Percentiles rank a stretch among this genome's conserved stretches.
phyloP scores from a whole-genome alignment of 2,329 filamentous ascomycete genomes.

The Talaromyces sp. region DNA sequence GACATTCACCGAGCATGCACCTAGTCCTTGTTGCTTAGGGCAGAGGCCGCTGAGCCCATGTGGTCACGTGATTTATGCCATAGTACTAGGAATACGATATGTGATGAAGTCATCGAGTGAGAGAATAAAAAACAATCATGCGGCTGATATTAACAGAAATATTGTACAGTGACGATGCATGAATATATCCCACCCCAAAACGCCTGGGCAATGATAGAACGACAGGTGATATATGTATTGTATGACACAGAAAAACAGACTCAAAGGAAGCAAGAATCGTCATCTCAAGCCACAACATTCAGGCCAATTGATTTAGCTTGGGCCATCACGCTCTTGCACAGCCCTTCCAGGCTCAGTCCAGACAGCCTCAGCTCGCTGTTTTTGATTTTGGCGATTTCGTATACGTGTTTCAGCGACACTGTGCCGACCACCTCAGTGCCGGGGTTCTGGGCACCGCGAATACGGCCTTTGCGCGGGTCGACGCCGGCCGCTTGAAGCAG shows the following conservation, averaged over 20 bases:
- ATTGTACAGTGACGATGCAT: neutral
- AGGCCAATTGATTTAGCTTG: conserved; percentile 74
- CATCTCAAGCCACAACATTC: conserved; percentile 57
- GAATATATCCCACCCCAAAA: neutral
- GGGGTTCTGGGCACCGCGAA: conserved; percentile 68
- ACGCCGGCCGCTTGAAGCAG: conserved; percentile 79
- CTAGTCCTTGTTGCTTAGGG: neutral
- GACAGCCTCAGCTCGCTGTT: conserved; percentile 69
- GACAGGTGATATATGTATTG: neutral
- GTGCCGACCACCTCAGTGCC: conserved; percentile 75
- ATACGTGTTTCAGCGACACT: conserved; percentile 90
- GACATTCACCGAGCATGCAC: no score
- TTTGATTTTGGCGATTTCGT: conserved; percentile 98
- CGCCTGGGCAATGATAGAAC: conserved; percentile 8
- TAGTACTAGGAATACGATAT: neutral
- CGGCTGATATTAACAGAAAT: neutral
- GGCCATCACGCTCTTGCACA: conserved; percentile 69
- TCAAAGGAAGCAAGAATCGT: conserved; percentile 13
- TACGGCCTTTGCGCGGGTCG: conserved; percentile 64
- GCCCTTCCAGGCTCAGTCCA: conserved; percentile 62
- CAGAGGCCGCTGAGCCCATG: neutral
- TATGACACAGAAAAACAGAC: neutral
- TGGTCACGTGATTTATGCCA: neutral
- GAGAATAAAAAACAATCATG: neutral
- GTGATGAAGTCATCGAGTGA: neutral